Conservation (phyloP, 352 stramenopile species). For the Globisporangium barbulae region DNA sequence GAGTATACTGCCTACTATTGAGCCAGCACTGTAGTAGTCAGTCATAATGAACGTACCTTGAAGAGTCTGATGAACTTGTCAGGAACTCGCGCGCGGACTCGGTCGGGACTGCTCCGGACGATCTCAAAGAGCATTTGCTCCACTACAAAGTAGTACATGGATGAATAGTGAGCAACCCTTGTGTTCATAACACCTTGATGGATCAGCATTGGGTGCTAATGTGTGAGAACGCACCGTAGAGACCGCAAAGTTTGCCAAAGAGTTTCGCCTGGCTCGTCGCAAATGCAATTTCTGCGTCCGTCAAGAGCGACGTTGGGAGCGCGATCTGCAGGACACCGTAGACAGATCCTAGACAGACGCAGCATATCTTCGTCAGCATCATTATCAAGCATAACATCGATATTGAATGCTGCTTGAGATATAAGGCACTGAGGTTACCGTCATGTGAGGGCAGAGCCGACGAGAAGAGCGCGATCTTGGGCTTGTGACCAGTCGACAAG, state of each 20-base stretch:
- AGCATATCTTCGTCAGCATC: not conserved
- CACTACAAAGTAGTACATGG: conserved; percentile 23
- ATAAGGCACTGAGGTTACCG: conserved; percentile 17
- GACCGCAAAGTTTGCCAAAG: conserved; percentile 35
- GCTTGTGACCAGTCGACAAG: conserved; percentile 10
- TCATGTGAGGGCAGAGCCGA: conserved; percentile 38
- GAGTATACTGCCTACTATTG: not conserved
- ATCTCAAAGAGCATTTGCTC: conserved; percentile 65
- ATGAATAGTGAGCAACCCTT: too few relatives aligned
- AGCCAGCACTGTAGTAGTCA: not conserved
- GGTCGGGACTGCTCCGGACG: conserved; percentile 50
- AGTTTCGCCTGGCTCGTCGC: conserved; percentile 19
- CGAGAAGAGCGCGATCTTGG: conserved; percentile 38
- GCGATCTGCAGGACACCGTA: conserved; percentile 60
- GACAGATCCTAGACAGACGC: conserved; percentile 21
- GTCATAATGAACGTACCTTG: conserved; percentile 26
- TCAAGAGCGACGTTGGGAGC: conserved; percentile 24
- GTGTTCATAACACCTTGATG: too few relatives aligned
- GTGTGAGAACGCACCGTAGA: conserved; percentile 35
- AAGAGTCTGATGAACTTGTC: conserved; percentile 59
- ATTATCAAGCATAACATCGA: not conserved
- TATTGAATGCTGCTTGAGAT: not conserved
- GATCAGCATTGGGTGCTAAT: not conserved
- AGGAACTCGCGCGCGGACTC: conserved; percentile 35
- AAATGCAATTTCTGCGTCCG: not conserved